Percentiles rank a stretch among this genome's conserved stretches.
Evolutionary conservation across 2,329 filamentous ascomycete species (phyloP).

Genomic region (Verticillium nonalfalfae): DNA sequence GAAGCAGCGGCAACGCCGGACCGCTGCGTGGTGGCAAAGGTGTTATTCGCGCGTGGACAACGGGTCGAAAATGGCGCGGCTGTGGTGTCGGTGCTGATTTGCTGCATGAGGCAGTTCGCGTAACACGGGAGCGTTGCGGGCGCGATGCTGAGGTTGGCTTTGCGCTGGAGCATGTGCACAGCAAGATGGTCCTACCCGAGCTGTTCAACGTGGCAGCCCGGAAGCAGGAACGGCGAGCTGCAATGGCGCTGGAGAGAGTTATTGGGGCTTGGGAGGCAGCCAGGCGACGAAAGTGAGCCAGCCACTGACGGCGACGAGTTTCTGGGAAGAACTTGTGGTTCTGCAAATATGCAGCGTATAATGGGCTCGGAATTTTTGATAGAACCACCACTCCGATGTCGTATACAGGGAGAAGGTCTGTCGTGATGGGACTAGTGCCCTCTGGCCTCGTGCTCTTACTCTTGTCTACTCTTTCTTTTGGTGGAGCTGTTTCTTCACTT

Average conservation of each 20-base stretch:
- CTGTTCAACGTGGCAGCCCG: slow-evolving; percentile 58
- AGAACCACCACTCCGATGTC: too few species aligned
- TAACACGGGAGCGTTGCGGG: slow-evolving; percentile 63
- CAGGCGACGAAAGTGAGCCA: slow-evolving; percentile 39
- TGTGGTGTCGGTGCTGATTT: slow-evolving; percentile 68
- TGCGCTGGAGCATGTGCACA: slow-evolving; percentile 72
- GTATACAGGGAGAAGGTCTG: too few species aligned
- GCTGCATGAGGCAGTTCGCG: slow-evolving; percentile 64
- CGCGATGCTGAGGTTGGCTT: slow-evolving; percentile 64
- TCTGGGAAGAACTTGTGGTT: background rate
- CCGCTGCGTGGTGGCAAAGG: slow-evolving; percentile 54
- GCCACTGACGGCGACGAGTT: background rate
- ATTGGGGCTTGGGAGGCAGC: slow-evolving; percentile 40
- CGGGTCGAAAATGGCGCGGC: slow-evolving; percentile 59
- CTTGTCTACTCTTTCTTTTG: background rate
- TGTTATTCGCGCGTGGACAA: slow-evolving; percentile 78
- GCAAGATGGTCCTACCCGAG: slow-evolving; percentile 52
- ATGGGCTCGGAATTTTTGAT: too few species aligned
- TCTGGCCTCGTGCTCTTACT: background rate
- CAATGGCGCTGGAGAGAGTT: slow-evolving; percentile 43
- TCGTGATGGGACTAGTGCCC: too few species aligned
- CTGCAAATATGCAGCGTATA: background rate
- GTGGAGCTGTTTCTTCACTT: background rate
- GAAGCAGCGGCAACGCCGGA: slow-evolving; percentile 32
- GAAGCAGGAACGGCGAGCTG: slow-evolving; percentile 51